These are phyloP conservation scores for Xylaria sp. DNA, from an alignment of 2,329 filamentous ascomycete genomes.

Conservation along the genomic window DNA sequence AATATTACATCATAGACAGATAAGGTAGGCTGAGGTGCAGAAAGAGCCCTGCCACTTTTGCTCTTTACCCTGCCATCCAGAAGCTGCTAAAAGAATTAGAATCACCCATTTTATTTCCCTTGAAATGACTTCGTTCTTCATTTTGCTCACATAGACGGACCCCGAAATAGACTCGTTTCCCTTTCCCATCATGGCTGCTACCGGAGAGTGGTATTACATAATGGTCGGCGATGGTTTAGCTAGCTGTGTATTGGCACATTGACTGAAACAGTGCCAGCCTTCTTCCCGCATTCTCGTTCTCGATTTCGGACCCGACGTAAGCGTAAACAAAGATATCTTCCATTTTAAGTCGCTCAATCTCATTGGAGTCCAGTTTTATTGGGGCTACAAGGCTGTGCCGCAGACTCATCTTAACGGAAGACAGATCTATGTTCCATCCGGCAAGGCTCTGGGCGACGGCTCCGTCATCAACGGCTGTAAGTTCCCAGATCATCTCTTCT, in stretches of 20 bases:
- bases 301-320: slow-evolving; percentile 33
- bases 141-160: too few species aligned
- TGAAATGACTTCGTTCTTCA: too few species aligned
- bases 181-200: too few species aligned
- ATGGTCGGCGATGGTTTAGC: slow-evolving; percentile 30
- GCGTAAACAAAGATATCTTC: slow-evolving; percentile 29
- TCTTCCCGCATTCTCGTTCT: slow-evolving; percentile 29
- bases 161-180: too few species aligned
- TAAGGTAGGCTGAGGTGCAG: too few species aligned
- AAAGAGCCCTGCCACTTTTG: too few species aligned
- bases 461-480: slow-evolving; percentile 32
- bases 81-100: too few species aligned
- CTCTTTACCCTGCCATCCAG: too few species aligned
- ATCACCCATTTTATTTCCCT: too few species aligned
- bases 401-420: slow-evolving; percentile 28
- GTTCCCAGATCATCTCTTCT: background rate
- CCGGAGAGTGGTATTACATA: too few species aligned
- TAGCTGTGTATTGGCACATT: slow-evolving; percentile 30
- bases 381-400: slow-evolving; percentile 29
- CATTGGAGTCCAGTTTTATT: slow-evolving; percentile 33
- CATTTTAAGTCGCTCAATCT: slow-evolving; percentile 28
- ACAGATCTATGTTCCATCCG: slow-evolving; percentile 25
- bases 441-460: background rate
- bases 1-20: too few species aligned
- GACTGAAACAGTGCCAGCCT: slow-evolving; percentile 23